Conservation (phyloP, 2,329 filamentous ascomycete genomes). For the Mycosphaerella arachidis region DNA sequence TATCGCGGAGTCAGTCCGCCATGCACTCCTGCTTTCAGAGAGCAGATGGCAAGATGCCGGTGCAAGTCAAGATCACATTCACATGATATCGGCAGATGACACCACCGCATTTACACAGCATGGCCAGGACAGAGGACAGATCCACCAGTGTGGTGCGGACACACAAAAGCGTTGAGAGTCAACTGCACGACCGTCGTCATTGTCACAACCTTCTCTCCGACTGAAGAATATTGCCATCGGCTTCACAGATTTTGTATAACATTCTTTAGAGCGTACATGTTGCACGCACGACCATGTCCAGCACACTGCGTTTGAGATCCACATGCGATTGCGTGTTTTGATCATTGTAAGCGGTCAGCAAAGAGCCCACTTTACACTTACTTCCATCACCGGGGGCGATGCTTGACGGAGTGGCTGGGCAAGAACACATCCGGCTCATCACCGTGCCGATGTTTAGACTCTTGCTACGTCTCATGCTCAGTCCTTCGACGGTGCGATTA, state of each 20-base stretch:
- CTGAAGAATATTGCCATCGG: background rate
- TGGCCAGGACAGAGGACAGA: background rate
- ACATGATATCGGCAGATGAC: background rate
- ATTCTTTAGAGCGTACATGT: background rate
- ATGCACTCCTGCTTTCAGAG: no score
- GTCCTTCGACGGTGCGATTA: background rate
- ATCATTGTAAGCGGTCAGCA: background rate
- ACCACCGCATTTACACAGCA: background rate
- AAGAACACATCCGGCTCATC: background rate
- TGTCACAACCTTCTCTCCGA: background rate
- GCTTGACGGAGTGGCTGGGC: background rate
- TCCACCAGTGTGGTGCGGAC: background rate
- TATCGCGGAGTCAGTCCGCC: no score
- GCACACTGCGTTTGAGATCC: no score
- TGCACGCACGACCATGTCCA: background rate
- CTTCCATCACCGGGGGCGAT: background rate
- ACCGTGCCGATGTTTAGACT: background rate
- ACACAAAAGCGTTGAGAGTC: background rate
- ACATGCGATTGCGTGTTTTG: background rate
- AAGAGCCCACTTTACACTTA: background rate
- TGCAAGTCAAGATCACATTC: background rate
- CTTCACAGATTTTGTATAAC: background rate
- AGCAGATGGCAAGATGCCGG: background rate
- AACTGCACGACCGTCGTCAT: background rate
- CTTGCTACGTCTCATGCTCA: background rate